Evolutionary conservation across 2,329 filamentous ascomycete genomes (phyloP).

Genomic region (Thermomyces lanuginosus): DNA sequence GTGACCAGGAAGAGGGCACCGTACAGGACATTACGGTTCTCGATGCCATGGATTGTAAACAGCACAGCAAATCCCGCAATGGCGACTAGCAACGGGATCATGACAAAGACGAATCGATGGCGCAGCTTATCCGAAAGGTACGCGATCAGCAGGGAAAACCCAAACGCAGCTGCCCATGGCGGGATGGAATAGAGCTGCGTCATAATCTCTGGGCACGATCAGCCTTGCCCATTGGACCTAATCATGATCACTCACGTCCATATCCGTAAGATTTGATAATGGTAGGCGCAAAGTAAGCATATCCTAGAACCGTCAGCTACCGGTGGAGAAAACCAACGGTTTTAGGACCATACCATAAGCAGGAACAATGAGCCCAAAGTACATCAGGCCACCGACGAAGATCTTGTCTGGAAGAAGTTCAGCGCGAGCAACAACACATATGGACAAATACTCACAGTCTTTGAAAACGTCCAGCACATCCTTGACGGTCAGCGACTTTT

Average conservation of each 20-base stretch:
- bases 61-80: conserved; percentile 64
- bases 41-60: conserved; percentile 46
- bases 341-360: conserved; percentile 48
- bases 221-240: conserved; percentile 3
- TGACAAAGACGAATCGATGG: conserved; percentile 59
- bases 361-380: conserved; percentile 62
- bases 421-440: neutral
- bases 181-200: conserved; percentile 38
- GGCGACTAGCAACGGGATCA: conserved; percentile 50
- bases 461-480: conserved; percentile 51
- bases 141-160: conserved; percentile 60
- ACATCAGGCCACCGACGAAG: conserved; percentile 62
- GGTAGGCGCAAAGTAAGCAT: conserved; percentile 59
- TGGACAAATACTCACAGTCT: conserved; percentile 34
- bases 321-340: too few species aligned
- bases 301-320: conserved; percentile 27
- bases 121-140: conserved; percentile 51
- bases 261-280: conserved; percentile 56
- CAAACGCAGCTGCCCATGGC: conserved; percentile 58
- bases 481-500: conserved; percentile 42
- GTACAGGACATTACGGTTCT: conserved; percentile 51
- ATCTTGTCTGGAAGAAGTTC: conserved; percentile 36
- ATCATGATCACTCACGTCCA: conserved; percentile 17
- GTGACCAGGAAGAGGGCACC: conserved; percentile 67
- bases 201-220: conserved; percentile 24